phyloP scores from a whole-genome alignment of 2,329 filamentous ascomycete genomes.

The Aspergillus caelatus region DNA sequence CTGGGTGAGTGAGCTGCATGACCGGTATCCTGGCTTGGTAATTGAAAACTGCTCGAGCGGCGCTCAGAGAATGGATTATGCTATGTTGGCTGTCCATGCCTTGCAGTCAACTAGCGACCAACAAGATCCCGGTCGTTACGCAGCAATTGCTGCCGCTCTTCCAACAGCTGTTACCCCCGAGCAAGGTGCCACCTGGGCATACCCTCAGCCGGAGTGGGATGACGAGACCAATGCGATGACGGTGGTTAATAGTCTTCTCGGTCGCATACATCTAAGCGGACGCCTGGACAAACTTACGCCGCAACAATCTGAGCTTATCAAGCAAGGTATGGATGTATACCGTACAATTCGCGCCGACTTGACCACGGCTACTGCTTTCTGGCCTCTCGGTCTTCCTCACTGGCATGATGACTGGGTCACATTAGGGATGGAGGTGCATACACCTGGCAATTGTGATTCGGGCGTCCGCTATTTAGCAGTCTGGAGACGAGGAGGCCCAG shows the following conservation, averaged over 20 bases:
- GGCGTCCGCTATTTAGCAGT: slow-evolving; percentile 20
- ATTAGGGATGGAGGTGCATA: slow-evolving; percentile 25
- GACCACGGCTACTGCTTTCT: slow-evolving; percentile 27
- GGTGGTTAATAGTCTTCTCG: slow-evolving; percentile 38
- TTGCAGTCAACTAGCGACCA: slow-evolving; percentile 43
- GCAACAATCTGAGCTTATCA: slow-evolving; percentile 29
- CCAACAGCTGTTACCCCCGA: slow-evolving; percentile 41
- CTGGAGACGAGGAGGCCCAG: slow-evolving; percentile 24
- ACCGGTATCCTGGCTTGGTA: slow-evolving; percentile 31
- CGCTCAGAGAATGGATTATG: slow-evolving; percentile 41
- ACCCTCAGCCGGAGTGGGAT: slow-evolving; percentile 37
- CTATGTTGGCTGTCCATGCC: slow-evolving; percentile 35
- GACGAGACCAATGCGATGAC: slow-evolving; percentile 40
- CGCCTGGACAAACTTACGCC: slow-evolving; percentile 26
- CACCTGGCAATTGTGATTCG: not conserved
- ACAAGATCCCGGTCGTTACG: slow-evolving; percentile 35
- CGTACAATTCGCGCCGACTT: slow-evolving; percentile 27
- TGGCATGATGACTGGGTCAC: slow-evolving; percentile 39
- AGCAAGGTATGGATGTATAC: slow-evolving; percentile 36
- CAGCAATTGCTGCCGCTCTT: slow-evolving; percentile 33
- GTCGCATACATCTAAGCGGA: slow-evolving; percentile 37
- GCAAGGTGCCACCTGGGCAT: slow-evolving; percentile 40
- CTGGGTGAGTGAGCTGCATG: slow-evolving; percentile 33
- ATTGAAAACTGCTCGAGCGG: slow-evolving; percentile 44
- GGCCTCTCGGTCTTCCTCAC: slow-evolving; percentile 35